phyloP scores from a whole-genome alignment of 75 land plant genomes.

The Sequoia sempervirens region DNA sequence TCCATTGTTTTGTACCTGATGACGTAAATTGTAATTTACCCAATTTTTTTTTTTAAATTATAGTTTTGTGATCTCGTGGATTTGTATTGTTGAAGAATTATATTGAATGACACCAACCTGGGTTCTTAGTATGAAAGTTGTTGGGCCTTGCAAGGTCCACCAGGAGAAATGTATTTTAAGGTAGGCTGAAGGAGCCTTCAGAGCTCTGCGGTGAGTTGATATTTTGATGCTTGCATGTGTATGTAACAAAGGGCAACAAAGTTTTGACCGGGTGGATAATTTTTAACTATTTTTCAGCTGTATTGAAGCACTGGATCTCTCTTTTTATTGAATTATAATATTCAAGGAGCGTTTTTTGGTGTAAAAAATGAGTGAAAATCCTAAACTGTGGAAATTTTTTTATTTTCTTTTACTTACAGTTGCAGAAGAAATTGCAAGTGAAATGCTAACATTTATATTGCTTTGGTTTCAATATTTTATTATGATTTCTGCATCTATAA shows the following conservation, averaged over 20 bases:
- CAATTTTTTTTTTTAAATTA: not conserved
- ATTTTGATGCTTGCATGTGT: not conserved
- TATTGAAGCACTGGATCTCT: not conserved
- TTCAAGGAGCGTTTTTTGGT: not conserved
- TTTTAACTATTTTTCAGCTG: not conserved
- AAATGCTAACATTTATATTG: too few relatives aligned
- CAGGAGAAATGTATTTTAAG: slow-evolving; percentile 5
- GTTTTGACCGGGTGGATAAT: not conserved
- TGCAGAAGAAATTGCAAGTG: too few relatives aligned
- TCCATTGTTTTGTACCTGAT: not conserved
- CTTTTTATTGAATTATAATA: not conserved
- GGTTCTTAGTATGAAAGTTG: slow-evolving; percentile 1
- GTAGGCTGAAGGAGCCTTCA: not conserved
- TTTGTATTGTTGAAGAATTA: not conserved
- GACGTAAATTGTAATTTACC: not conserved
- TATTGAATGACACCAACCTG: not conserved
- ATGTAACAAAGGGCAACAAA: not conserved
- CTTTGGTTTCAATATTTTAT: too few relatives aligned
- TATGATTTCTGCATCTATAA: too few relatives aligned
- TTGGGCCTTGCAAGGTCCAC: slow-evolving; percentile 5
- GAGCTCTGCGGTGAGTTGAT: not conserved
- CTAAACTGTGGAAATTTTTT: too few relatives aligned
- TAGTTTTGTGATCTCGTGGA: not conserved
- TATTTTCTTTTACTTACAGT: too few relatives aligned
- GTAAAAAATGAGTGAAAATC: not conserved